Evolutionary conservation across 164 flowering plant genomes (phyloP), one percentile per base, ranked within the genome.

Genomic region (Tinospora cordifolia): DNA sequence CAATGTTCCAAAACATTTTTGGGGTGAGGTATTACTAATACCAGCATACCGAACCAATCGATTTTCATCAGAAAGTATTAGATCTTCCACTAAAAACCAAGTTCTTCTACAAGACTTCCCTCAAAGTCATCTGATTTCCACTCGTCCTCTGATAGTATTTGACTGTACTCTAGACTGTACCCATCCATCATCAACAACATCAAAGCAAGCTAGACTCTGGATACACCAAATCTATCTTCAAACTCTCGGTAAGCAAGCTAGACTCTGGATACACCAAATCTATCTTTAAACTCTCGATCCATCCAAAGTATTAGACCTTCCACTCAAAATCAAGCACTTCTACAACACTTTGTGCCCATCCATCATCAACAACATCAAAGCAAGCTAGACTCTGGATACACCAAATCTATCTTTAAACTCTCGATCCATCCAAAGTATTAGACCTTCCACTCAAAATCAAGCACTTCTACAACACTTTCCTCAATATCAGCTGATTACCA

Each of bases 321-420:
- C 8, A 8, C 11, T 41, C 11, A 41, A 41, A 41, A 65, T 39
- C 12, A 39, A 27, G 51, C 10, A 19, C 51, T 40, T 7, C 24
- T 0, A 21, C 25, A 21, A n/a, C n/a, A n/a, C n/a, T 65, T 65
- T 65, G 27, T 65, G 22, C 68, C 39, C 15, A 38, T 38, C 21
- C 26, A 38, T 9, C 26, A 17, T n/a, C n/a, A n/a, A n/a, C 12
- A 65, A n/a, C 49, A 24, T 10, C 17, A 27, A 40, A 46, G 40
- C 12, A 40, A 65, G 22, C 49, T 65, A 3, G 68, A 65, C 12
- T 51, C 68, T 25, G 6, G 22, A 26, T 14, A 41, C 14, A 11
- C 15, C n/a, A 65, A 65, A 41, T 65, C 51, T 21, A 65, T 65
- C 13, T 65, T 65, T n/a, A n/a, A n/a, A n/a, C n/a, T n/a, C n/a